Evolutionary conservation across 768 basidiomycete species (phyloP), one percentile per base, ranked within the genome.

Genomic region (Leccinum sublutescens): DNA sequence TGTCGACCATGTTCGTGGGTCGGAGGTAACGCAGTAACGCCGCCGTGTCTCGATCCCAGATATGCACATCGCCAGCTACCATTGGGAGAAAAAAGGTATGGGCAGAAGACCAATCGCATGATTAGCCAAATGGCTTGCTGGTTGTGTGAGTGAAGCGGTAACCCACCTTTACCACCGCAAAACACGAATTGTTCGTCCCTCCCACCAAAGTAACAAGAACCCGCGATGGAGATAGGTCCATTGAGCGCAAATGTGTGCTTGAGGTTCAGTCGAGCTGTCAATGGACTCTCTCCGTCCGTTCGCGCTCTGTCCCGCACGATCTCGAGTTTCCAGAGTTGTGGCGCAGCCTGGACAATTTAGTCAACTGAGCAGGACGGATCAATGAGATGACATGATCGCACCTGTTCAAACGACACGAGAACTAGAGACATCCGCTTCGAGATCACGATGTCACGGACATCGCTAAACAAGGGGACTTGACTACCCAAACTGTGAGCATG

Each of bases 21-120:
- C 25, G 25, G 5, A 93, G 78, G 59, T 86, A 82, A 55, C 90
- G 88, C 4, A 93, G 75, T 8, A 91, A 72, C 7, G 83, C 79
- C 2, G 83, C 91, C 12, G 87, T 87, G 72, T 91, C 89, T 56
- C 85, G 85, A 66, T 93, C 91, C 91, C 91, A 93, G 25, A 93
- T 85, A 64, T 90, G 87, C 11, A 93, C 88, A 61, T 91, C 87
- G 1, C 91, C 91, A 61, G 82, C 90, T 91, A 36, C 36, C 36
- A 36, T 36, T 7, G 15, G 36, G 36, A 3, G 14, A 36, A 36
- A 15, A 36, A 36, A n/a, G 17, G 9, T 9, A 27, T 3, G 9
- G 7, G n/a, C 33, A 9, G 9, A 5, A 25, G 38, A 43, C 3
- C 19, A 47, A 47, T 40, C 11, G 19, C 45, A 19, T 19, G 49